These are phyloP conservation scores for Acanthamoeba castellanii DNA, from an alignment of 208 protist genomes.

Conservation along the genomic window DNA sequence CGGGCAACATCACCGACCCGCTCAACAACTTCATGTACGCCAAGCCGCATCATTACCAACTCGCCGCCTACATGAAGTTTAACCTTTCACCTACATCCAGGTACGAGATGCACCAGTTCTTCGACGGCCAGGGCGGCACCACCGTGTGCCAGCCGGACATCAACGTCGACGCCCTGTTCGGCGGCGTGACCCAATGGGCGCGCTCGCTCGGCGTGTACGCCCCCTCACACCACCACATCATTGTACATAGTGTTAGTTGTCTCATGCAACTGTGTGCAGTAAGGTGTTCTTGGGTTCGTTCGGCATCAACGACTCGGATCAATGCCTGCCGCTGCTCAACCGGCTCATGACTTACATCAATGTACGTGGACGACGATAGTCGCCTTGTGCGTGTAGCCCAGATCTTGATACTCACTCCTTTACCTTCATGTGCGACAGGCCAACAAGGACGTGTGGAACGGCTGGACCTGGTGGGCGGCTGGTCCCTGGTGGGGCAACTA, in stretches of 20 bases:
- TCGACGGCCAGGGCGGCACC: slow-evolving; percentile 9
- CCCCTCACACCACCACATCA: too few species aligned
- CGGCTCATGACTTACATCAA: slow-evolving; percentile 33
- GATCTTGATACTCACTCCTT: too few species aligned
- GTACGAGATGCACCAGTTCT: slow-evolving; percentile 55
- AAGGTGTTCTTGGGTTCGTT: slow-evolving; percentile 32
- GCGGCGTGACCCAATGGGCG: neutral
- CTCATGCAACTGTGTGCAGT: neutral
- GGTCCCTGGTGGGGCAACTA: neutral
- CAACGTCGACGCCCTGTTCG: neutral
- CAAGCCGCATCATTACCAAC: neutral
- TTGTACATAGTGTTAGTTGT: neutral
- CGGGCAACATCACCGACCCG: slow-evolving; percentile 39
- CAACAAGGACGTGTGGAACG: slow-evolving; percentile 31
- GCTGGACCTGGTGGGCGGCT: slow-evolving; percentile 33
- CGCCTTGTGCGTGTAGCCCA: too few species aligned
- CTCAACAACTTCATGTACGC: slow-evolving; percentile 14
- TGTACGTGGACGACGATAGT: neutral
- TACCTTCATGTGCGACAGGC: neutral
- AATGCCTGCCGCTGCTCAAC: neutral
- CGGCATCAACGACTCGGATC: slow-evolving; percentile 49
- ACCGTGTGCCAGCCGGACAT: slow-evolving; percentile 18
- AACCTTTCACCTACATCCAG: neutral
- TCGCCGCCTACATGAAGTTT: neutral
- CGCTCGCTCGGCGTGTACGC: neutral